phyloP scores from a whole-genome alignment of 2,329 filamentous ascomycete genomes.

The Fulvia fulva region DNA sequence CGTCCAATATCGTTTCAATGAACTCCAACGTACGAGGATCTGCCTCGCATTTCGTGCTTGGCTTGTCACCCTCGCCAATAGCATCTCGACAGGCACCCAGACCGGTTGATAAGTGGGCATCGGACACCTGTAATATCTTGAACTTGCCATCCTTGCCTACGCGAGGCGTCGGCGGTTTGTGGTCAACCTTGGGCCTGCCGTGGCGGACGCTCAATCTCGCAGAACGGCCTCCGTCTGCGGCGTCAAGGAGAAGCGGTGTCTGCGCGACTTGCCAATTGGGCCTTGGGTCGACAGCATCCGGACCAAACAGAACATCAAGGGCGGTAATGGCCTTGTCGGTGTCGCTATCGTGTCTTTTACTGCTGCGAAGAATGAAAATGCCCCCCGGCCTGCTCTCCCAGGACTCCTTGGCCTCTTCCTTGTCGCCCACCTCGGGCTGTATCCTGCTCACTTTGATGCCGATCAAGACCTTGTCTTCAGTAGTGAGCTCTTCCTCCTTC shows the following conservation, averaged over 20 bases:
- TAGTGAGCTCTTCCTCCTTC: constrained; percentile 74
- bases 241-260: constrained; percentile 67
- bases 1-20: constrained; percentile 74
- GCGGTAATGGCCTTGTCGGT: constrained; percentile 71
- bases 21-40: constrained; percentile 91
- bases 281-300: constrained; percentile 86
- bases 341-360: constrained; percentile 69
- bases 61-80: constrained; percentile 48
- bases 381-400: constrained; percentile 78
- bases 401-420: constrained; percentile 54
- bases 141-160: constrained; percentile 88
- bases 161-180: constrained; percentile 59
- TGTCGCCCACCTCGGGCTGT: constrained; percentile 60
- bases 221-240: constrained; percentile 58
- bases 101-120: constrained; percentile 89
- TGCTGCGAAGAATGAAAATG: constrained; percentile 75
- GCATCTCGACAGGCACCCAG: constrained; percentile 80
- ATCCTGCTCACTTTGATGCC: constrained; percentile 72
- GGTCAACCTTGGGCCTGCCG: constrained; percentile 60
- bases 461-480: constrained; percentile 72
- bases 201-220: constrained; percentile 75
- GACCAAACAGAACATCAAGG: constrained; percentile 81
- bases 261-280: constrained; percentile 78
- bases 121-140: constrained; percentile 96
- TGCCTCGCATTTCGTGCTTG: constrained; percentile 67